Conservation (phyloP, 805 yeast species). For the Sugiyamaella qingdaonensis region DNA sequence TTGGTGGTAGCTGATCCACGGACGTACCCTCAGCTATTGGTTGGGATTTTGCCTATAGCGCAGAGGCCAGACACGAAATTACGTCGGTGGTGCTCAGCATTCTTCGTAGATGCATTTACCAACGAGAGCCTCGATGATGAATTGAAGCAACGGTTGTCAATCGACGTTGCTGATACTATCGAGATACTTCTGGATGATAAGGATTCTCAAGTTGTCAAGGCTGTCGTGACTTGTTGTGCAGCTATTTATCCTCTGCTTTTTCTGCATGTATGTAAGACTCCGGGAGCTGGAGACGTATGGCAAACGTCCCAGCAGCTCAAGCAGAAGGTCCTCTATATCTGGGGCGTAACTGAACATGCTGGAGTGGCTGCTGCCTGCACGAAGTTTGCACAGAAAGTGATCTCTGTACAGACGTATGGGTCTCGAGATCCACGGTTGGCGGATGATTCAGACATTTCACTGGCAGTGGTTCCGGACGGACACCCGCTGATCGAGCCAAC, state of each 20-base stretch:
- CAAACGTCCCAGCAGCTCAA: slow-evolving; percentile 51
- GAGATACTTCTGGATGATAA: slow-evolving; percentile 24
- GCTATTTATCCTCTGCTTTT: slow-evolving; percentile 45
- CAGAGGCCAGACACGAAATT: slow-evolving; percentile 30
- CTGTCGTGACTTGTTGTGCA: slow-evolving; percentile 39
- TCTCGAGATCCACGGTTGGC: slow-evolving; percentile 31
- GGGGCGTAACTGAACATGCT: slow-evolving; percentile 38
- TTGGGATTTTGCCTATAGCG: slow-evolving; percentile 36
- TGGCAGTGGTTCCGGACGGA: slow-evolving; percentile 46
- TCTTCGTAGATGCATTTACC: slow-evolving; percentile 36
- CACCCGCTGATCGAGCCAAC: slow-evolving; percentile 61
- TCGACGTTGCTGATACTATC: slow-evolving; percentile 29
- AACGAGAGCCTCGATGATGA: slow-evolving; percentile 23
- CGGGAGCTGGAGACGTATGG: slow-evolving; percentile 48
- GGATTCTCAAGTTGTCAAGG: slow-evolving; percentile 31
- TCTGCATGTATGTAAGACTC: slow-evolving; percentile 37
- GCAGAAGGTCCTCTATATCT: slow-evolving; percentile 52
- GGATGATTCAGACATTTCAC: slow-evolving; percentile 39
- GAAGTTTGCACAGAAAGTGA: slow-evolving; percentile 62
- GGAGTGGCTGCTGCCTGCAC: slow-evolving; percentile 66
- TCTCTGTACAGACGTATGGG: slow-evolving; percentile 50
- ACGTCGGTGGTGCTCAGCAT: slow-evolving; percentile 36
- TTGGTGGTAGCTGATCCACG: slow-evolving; percentile 34
- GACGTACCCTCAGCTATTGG: slow-evolving; percentile 35
- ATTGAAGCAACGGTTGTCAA: slow-evolving; percentile 26